phyloP scores from a whole-genome alignment of 129 eudicot genomes.

The Solidago caesia region DNA sequence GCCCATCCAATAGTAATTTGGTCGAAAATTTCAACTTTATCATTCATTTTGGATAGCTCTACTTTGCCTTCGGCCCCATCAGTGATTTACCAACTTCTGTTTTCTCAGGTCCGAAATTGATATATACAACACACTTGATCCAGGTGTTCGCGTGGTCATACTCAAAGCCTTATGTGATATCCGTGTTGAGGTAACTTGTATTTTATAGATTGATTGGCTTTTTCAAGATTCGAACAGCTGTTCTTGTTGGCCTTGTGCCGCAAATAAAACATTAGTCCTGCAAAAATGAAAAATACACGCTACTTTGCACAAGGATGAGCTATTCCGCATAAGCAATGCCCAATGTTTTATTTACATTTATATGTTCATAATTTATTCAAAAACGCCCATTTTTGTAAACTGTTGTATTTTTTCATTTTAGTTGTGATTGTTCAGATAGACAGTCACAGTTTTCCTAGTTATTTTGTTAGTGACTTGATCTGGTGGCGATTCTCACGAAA shows the following conservation, averaged over 20 bases:
- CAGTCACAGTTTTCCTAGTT: not conserved
- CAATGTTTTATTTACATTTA: too few species aligned
- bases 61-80: conserved; percentile 11
- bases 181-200: conserved; percentile 87
- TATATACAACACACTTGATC: conserved; percentile 77
- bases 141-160: conserved; percentile 80
- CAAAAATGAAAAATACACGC: conserved; percentile 3
- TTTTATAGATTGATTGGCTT: not conserved
- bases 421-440: not conserved
- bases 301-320: not conserved
- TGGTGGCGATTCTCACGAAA: not conserved
- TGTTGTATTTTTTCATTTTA: too few species aligned
- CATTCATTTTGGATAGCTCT: conserved; percentile 7
- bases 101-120: conserved; percentile 75
- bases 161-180: conserved; percentile 92
- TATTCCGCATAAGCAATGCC: not conserved
- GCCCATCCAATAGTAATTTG: not conserved
- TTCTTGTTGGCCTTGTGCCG: not conserved
- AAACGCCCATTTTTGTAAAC: too few species aligned
- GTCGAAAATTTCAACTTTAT: not conserved
- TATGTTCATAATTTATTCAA: too few species aligned
- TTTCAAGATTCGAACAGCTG: not conserved
- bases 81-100: conserved; percentile 16
- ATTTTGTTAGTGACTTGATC: not conserved
- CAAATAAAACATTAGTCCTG: conserved; percentile 14